Base-by-base conservation (phyloP, 495 filamentous ascomycete genomes). In the Xylaria acuta region DNA sequence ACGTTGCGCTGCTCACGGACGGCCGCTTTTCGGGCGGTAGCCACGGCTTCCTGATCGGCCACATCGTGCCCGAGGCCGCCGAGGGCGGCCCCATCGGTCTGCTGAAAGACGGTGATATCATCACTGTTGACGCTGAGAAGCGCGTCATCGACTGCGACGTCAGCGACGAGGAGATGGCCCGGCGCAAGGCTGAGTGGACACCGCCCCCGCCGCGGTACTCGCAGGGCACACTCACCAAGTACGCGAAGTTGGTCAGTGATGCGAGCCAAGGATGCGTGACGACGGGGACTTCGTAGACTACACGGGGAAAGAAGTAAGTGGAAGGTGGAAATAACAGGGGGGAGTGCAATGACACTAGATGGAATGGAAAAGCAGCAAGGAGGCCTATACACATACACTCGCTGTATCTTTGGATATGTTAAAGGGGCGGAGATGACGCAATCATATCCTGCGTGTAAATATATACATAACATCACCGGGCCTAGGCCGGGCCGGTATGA, bases 241-340 rank as follows among this genome's bases (percentile, higher is more conserved):
- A 95, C 76, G 88, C 91, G 27, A 84, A 83, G 79, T 75, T 88
- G 58, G 91, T 95, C 47, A 87, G 83, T 70, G 91, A 95, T 80
- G 93, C 93, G 8, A 93, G 90, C 83, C 90, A 91, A 69, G 93
- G 93, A 45, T 95, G 93, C 78, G 90, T 95, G 49, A 95, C 93
- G 5, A 93, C 94, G 77, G 60, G 60, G 2, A 41, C 60, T 41
- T 43, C 38, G 38, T 41, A 41, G 22, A 16, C 56, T 16, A 43
- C 8, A 4, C 7, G n/a, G n/a, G 8, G 47, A 11, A 51, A 51
- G 8, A 5, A 5, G 9, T 6, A 12, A 22, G n/a, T 1, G 14
- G 6, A 4, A 3, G 20, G 20, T 5, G 5, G 16, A 64, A 30
- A 5, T 8, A 7, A 22, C 3, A 12, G 34, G 47, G 64, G 47